Base-by-base conservation (phyloP, 352 stramenopile genomes). In the Peronospora farinosa region DNA sequence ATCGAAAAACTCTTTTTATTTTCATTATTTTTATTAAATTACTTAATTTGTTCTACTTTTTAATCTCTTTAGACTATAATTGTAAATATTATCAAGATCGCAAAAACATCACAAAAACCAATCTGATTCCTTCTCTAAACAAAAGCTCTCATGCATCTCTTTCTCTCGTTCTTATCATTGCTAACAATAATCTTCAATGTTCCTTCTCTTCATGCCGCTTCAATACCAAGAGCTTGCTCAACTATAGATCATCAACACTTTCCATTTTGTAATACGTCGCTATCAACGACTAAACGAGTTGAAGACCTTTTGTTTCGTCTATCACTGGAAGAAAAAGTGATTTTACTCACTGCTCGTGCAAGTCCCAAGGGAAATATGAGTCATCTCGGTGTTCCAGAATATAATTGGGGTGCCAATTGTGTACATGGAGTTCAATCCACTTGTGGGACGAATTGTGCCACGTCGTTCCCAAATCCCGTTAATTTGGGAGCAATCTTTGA, bases 321-420 rank as follows among this genome's bases (percentile, higher is more conserved):
- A 5, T 67, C 74, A 5, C 56, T 94, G 17, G 42, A 69, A 2
- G 81, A 96, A 27, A 91, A 91, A 51, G 66, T 67, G 52, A 72
- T 72, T 33, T 60, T 89, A 31, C 61, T 91, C 35, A 88, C 80
- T 4, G 80, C 80, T 13, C 76, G 80, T 5, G 78, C 78, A 8
- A 86, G 75, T 39, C 78, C 78, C 1, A 54, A 53, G n/a, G 80
- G 78, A 12, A 84, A 78, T 41, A 83, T 97, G 57, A 81, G 83
- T 36, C 63, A 51, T 17, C 72, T 97, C 3, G 84, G 74, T 0
- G 44, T 97, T 3, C 90, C 86, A 4, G 74, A 88, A 44, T 97
- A 97, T 72, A 80, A 96, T 61, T 97, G 89, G 88, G 95, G 92
- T 25, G 92, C 81, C 42, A 96, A 98, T 65, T 95, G 82, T 38